These are phyloP conservation scores for Bipolaris bicolor DNA, from an alignment of 2,329 filamentous ascomycete species.

Conservation along the genomic window DNA sequence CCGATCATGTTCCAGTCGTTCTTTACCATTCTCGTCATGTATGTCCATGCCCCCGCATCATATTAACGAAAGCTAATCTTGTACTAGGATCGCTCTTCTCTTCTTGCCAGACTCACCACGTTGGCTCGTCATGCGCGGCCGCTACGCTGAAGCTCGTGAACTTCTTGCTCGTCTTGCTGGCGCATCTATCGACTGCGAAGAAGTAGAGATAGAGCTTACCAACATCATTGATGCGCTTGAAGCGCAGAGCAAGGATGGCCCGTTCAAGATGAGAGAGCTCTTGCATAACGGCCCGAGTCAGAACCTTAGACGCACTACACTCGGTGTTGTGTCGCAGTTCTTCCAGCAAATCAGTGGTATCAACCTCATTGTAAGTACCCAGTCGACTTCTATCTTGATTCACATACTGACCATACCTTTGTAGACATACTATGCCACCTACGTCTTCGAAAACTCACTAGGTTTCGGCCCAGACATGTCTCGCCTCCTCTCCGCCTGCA, in stretches of 20 bases:
- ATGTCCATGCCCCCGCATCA: background rate
- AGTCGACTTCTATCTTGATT: too few species aligned
- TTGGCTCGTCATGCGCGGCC: slow-evolving; percentile 57
- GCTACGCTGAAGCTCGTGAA: slow-evolving; percentile 44
- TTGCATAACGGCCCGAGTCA: slow-evolving; percentile 53
- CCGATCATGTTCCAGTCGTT: slow-evolving; percentile 37
- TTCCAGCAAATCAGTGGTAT: slow-evolving; percentile 53
- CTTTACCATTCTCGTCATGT: slow-evolving; percentile 18
- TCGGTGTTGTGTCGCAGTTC: slow-evolving; percentile 55
- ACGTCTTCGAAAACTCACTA: slow-evolving; percentile 55
- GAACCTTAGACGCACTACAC: slow-evolving; percentile 50
- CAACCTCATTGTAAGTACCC: slow-evolving; percentile 22
- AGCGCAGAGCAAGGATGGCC: slow-evolving; percentile 47
- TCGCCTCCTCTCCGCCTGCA: slow-evolving; percentile 46
- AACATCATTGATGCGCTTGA: slow-evolving; percentile 51
- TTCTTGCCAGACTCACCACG: slow-evolving; percentile 47
- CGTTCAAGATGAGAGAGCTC: slow-evolving; percentile 43
- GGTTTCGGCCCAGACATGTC: slow-evolving; percentile 51
- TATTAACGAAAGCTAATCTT: background rate
- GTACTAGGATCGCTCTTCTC: slow-evolving; percentile 10
- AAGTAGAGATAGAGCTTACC: slow-evolving; percentile 35
- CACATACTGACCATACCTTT: background rate
- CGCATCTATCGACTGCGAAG: slow-evolving; percentile 26
- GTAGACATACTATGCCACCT: slow-evolving; percentile 34
- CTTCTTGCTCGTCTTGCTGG: slow-evolving; percentile 22